A percentile compares a stretch with the other conserved stretches of the same genome.
Conservation (phyloP, 257 asterid species). For the Solanum pimpinellifolium region DNA sequence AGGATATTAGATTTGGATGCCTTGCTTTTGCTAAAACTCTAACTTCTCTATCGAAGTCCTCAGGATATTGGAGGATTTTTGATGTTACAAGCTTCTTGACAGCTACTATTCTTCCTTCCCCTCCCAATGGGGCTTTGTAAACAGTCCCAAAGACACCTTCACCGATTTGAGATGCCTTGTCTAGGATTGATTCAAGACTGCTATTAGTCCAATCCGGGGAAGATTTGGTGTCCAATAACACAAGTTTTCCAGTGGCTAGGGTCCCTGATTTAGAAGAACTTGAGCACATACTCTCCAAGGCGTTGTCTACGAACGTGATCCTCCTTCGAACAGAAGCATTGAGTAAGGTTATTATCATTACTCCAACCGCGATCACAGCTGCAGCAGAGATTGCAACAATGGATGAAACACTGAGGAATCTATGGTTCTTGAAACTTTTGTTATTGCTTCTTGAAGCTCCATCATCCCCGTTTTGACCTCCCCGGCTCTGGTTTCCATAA, state of each 20-base stretch:
- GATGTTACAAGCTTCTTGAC: slow-evolving; percentile 61
- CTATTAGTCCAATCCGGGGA: slow-evolving; percentile 30
- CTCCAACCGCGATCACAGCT: slow-evolving; percentile 52
- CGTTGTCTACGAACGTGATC: slow-evolving; percentile 45
- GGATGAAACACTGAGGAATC: slow-evolving; percentile 70
- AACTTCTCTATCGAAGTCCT: slow-evolving; percentile 78
- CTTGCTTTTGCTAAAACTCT: slow-evolving; percentile 63
- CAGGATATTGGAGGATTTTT: slow-evolving; percentile 53
- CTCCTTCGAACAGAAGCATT: slow-evolving; percentile 66
- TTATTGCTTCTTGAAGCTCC: slow-evolving; percentile 5
- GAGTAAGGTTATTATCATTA: slow-evolving; percentile 44
- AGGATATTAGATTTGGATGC: slow-evolving; percentile 53
- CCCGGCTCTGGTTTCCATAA: slow-evolving; percentile 37
- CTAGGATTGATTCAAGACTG: slow-evolving; percentile 40
- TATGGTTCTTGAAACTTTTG: slow-evolving; percentile 20
- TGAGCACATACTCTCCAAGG: slow-evolving; percentile 84
- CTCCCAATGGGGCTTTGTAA: slow-evolving; percentile 50
- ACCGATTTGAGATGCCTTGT: slow-evolving; percentile 65
- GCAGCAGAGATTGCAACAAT: slow-evolving; percentile 86
- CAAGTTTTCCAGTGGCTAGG: slow-evolving; percentile 51
- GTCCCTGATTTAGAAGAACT: slow-evolving; percentile 61
- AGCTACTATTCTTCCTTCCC: slow-evolving; percentile 38
- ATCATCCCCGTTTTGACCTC: slow-evolving; percentile 7
- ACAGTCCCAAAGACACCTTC: slow-evolving; percentile 82
- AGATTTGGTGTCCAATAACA: slow-evolving; percentile 47